Evolutionary conservation across 768 basidiomycete species (phyloP).

Genomic region (Leucosporidium creatinivorum): DNA sequence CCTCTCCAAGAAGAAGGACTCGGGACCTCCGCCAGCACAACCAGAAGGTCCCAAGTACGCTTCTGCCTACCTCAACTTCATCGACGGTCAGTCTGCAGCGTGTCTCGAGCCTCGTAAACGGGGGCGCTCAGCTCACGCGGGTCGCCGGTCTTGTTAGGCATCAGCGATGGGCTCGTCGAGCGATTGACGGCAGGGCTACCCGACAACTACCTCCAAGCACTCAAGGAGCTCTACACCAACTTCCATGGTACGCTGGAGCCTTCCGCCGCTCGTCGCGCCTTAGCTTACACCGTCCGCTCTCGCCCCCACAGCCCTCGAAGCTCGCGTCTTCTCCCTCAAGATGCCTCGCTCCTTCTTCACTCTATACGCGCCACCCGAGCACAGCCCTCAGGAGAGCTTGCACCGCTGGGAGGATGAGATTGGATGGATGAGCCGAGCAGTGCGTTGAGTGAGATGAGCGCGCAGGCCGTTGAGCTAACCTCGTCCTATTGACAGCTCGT

Average conservation of each 20-base stretch:
- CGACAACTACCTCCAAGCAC: constrained; percentile 62
- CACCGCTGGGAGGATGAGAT: constrained; percentile 82
- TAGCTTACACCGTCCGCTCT: background rate
- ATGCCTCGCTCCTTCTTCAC: constrained; percentile 77
- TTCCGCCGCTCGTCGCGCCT: background rate
- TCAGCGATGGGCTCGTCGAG: constrained; percentile 70
- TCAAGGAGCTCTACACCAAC: constrained; percentile 85
- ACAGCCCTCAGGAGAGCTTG: constrained; percentile 55
- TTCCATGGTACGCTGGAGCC: constrained; percentile 65
- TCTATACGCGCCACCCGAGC: constrained; percentile 73
- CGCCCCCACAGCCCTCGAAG: constrained; percentile 60
- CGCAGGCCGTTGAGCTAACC: background rate
- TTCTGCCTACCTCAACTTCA: constrained; percentile 82
- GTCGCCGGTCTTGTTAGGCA: constrained; percentile 47
- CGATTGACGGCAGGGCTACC: constrained; percentile 67
- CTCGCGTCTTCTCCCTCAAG: constrained; percentile 73
- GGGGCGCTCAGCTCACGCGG: background rate
- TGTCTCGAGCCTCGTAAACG: background rate
- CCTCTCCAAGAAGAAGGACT: constrained; percentile 15
- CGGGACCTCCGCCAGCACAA: constrained; percentile 3
- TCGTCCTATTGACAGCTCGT: constrained; percentile 51
- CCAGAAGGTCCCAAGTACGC: constrained; percentile 56
- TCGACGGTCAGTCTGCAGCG: constrained; percentile 59
- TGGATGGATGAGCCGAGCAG: constrained; percentile 50
- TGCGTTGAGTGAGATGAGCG: constrained; percentile 29